Base-by-base conservation (phyloP, 768 basidiomycete genomes). In the Hygrophorus russula region DNA sequence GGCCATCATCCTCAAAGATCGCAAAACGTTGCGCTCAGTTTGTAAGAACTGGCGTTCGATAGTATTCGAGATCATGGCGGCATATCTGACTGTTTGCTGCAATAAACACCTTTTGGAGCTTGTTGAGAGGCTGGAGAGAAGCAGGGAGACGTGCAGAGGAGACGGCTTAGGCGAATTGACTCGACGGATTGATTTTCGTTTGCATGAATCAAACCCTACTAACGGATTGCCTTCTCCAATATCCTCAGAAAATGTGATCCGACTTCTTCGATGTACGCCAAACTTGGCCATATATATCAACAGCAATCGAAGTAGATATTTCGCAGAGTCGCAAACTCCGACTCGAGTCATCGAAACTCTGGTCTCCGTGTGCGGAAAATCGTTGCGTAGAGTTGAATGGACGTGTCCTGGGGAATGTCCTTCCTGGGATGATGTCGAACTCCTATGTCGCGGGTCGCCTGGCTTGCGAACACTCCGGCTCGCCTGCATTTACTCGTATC, bases 331-430 rank as follows among this genome's bases (percentile, higher is more conserved):
- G 14, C 52, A 55, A 36, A 64, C 62, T 0, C 60, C 62, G 7
- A 41, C 50, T 1, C 56, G 62, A 18, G 57, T 71, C 15, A 52
- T 69, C 12, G 51, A 54, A 29, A 60, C 61, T 0, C 51, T 71
- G 17, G 50, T 62, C 8, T 38, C 43, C 1, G 53, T 60, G 8
- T 65, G 62, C 20, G 52, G 58, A 2, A 47, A 50, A 20, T 61
- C 64, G n/a, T 56, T 73, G 10, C 61, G 59, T 35, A 60, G 71
- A 19, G 39, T 70, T 1, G 71, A 71, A 47, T 73, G 71, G 69
- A 64, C 57, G 6, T 61, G 64, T 15, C 53, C 58, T 0, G 65
- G 66, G 7, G 71, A 73, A 48, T 56, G 63, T 27, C 71, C 70
- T 0, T 57, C 59, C 0, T 69, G 64, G 53, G 43, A 52, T 15